phyloP scores from a whole-genome alignment of 192 early-diverging fungal species.

The Mortierella hygrophila region DNA sequence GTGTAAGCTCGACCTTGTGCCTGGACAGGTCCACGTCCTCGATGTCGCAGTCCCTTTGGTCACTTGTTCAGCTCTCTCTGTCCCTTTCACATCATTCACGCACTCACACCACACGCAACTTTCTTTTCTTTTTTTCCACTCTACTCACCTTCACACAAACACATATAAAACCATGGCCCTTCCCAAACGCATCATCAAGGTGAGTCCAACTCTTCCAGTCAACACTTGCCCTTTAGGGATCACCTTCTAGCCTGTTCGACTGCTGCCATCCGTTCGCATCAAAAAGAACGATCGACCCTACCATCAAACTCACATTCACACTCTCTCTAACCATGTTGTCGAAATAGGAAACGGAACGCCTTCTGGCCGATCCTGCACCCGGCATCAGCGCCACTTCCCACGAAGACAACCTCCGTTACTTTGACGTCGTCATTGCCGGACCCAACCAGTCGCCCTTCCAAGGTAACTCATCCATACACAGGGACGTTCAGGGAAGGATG shows the following conservation, averaged over 20 bases:
- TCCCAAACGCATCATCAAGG: slow-evolving; percentile 69
- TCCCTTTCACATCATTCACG: not conserved
- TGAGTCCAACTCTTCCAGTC: slow-evolving; percentile 16
- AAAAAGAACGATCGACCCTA: not conserved
- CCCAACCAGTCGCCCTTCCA: slow-evolving; percentile 95
- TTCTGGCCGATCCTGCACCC: slow-evolving; percentile 93
- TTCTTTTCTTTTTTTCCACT: slow-evolving; percentile 1
- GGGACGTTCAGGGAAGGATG: not conserved
- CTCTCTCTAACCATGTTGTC: not conserved
- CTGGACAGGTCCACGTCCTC: not conserved
- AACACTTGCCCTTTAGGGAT: not conserved
- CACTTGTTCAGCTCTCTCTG: not conserved
- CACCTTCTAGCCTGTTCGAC: not conserved
- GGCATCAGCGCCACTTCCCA: slow-evolving; percentile 91
- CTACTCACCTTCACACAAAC: not conserved
- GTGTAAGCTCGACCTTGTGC: not conserved
- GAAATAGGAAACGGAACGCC: slow-evolving; percentile 92
- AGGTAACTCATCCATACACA: slow-evolving; percentile 65
- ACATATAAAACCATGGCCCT: slow-evolving; percentile 56
- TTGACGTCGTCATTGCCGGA: slow-evolving; percentile 94
- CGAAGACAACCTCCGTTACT: slow-evolving; percentile 97
- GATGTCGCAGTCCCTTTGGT: not conserved
- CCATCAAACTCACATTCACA: not conserved
- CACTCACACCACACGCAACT: not conserved
- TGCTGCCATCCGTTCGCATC: not conserved